Evolutionary conservation across 495 filamentous ascomycete genomes (phyloP).

Genomic region (Daldinia caldariorum): DNA sequence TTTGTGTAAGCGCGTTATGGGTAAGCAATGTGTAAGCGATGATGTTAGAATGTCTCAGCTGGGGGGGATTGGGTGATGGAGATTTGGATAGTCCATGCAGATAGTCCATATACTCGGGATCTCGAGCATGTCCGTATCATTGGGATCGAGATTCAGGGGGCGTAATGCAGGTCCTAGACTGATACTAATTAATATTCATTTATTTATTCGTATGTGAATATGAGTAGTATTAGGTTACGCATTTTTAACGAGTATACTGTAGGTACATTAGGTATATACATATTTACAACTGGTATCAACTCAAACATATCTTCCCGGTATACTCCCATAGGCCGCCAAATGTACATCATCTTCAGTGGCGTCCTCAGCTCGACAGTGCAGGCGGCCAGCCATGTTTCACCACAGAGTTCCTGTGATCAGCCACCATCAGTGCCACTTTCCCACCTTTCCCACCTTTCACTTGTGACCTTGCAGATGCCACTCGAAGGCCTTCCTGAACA

Average conservation of each 20-base stretch:
- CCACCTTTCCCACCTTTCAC: conserved; percentile 10
- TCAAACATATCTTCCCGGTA: conserved; percentile 1
- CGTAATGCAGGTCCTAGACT: background rate
- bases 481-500: conserved; percentile 83
- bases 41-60: background rate
- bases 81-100: background rate
- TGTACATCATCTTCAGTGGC: background rate
- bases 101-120: background rate
- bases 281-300: conserved; percentile 30
- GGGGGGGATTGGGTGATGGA: background rate
- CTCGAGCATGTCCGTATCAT: background rate
- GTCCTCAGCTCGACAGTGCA: background rate
- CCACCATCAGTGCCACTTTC: background rate
- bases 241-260: background rate
- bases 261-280: background rate
- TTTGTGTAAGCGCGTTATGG: background rate
- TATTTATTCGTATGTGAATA: too few species aligned
- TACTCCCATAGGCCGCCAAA: conserved; percentile 6
- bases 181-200: background rate
- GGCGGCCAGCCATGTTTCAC: background rate
- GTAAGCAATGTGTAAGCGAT: background rate
- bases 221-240: background rate
- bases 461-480: conserved; percentile 78
- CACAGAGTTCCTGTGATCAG: background rate
- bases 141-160: background rate